Base-by-base conservation (phyloP, 192 early-diverging fungal genomes). In the Coemansia sp. region DNA sequence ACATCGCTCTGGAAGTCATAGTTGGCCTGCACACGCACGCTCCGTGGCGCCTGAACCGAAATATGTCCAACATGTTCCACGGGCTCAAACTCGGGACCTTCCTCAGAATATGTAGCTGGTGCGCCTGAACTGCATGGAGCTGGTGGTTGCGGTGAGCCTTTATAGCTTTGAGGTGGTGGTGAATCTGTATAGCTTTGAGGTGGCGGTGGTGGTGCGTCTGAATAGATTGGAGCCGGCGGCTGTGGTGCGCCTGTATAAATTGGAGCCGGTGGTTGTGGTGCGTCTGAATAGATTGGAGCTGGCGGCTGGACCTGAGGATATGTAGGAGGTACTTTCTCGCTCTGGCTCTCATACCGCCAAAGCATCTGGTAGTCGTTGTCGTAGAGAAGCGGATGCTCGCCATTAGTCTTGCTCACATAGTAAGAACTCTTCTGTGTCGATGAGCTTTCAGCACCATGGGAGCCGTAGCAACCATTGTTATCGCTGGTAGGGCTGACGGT, bases 341-440 rank as follows among this genome's bases (percentile, higher is more conserved):
- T 8, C 39, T 41, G 39, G 39, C 39, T 41, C 10, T 41, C 12
- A 14, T 12, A 41, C 12, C 2, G 39, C 39, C 39, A 41, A 14
- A 8, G 39, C 39, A 21, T 23, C 0, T 6, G 21, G 24, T 53
- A 53, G 21, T 21, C 51, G 25, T 53, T 53, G 23, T 53, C 51
- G 24, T 24, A 53, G 3, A 21, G 51, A 21, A 53, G 21, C 22
- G 51, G 17, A 53, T 53, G 51, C 51, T 53, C 51, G 51, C 39
- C 39, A 14, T 14, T 41, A 14, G 10, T 14, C 39, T 12, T 41
- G 7, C 39, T 14, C 7, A 41, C 12, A 14, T 41, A 41, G 5
- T 41, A 6, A 0, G 39, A 41, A 6, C 6, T 12, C 39, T 41
- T 8, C 39, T 41, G 5, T 6, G 39, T 41, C 25, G 25, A 27